A percentile compares a stretch with the other conserved stretches of the same genome.
These are phyloP conservation scores for Nannizzia gypsea DNA, from an alignment of 2,329 filamentous ascomycete species.

Conservation along the genomic window DNA sequence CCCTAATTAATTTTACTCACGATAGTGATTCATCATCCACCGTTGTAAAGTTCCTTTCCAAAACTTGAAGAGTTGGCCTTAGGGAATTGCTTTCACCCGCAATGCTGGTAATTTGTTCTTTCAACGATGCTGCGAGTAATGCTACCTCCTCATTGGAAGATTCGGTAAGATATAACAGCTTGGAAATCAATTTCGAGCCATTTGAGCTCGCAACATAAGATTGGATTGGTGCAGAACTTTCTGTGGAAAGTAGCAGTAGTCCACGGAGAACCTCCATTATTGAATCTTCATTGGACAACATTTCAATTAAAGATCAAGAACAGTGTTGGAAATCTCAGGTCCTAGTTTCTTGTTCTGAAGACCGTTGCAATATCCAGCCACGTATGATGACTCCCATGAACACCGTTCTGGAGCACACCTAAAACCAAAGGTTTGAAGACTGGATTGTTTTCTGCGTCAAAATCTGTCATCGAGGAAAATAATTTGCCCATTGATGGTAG, in stretches of 20 bases:
- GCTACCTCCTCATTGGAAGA: conserved; percentile 42
- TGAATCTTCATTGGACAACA: conserved; percentile 29
- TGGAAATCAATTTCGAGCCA: conserved; percentile 42
- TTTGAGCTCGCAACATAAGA: conserved; percentile 33
- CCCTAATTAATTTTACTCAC: conserved; percentile 23
- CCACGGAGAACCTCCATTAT: conserved; percentile 32
- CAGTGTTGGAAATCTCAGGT: conserved; percentile 23
- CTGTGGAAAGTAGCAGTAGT: conserved; percentile 33
- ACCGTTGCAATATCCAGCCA: conserved; percentile 31
- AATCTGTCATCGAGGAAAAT: conserved; percentile 27
- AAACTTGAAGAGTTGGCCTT: conserved; percentile 40
- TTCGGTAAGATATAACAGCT: conserved; percentile 43
- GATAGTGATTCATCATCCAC: conserved; percentile 35
- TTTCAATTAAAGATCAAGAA: conserved; percentile 31
- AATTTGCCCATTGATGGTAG: conserved; percentile 28
- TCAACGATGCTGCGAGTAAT: conserved; percentile 27
- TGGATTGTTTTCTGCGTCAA: conserved; percentile 26
- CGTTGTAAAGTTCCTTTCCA: conserved; percentile 40
- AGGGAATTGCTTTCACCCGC: conserved; percentile 31
- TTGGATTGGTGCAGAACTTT: conserved; percentile 31
- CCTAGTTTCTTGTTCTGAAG: conserved; percentile 28
- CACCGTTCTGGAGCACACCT: conserved; percentile 26
- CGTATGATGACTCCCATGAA: conserved; percentile 24
- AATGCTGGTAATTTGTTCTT: conserved; percentile 24
- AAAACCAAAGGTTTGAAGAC: conserved; percentile 27